Percentiles rank a stretch among this genome's conserved stretches.
Evolutionary conservation across 208 protist genomes (phyloP).

Genomic region (Leishmania lainsoni): DNA sequence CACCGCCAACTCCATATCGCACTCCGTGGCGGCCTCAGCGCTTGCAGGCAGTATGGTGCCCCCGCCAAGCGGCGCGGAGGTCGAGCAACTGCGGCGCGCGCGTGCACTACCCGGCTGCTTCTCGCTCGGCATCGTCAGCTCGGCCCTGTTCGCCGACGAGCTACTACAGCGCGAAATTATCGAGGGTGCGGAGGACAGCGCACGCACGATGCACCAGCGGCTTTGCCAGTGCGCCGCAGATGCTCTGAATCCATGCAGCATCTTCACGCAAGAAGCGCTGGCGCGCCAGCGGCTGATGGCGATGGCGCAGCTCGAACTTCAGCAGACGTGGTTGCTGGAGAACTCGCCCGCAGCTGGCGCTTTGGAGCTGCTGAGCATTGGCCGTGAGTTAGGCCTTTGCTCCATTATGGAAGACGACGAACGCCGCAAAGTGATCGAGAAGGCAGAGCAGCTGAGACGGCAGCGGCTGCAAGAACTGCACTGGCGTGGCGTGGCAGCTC

Average conservation of each 20-base stretch:
- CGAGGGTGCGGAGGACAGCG: constrained; percentile 18
- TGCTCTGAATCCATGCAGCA: constrained; percentile 8
- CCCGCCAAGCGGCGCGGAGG: constrained; percentile 16
- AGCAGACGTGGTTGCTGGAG: constrained; percentile 12
- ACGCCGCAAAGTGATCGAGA: constrained; percentile 16
- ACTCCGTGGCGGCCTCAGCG: neutral
- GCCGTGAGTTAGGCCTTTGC: constrained; percentile 30
- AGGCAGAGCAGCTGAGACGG: constrained; percentile 17
- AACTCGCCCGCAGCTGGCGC: neutral
- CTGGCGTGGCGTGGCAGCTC: constrained; percentile 22
- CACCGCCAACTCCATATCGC: neutral
- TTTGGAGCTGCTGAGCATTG: constrained; percentile 7
- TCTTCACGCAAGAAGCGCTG: constrained; percentile 18
- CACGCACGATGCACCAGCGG: constrained; percentile 23
- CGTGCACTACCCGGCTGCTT: constrained; percentile 4
- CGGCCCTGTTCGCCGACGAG: constrained; percentile 24
- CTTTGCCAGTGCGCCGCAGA: constrained; percentile 22
- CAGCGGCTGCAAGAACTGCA: constrained; percentile 26
- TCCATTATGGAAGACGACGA: constrained; percentile 19
- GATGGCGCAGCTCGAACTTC: constrained; percentile 1
- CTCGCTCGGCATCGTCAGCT: constrained; percentile 16
- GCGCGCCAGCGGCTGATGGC: constrained; percentile 23
- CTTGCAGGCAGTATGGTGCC: neutral
- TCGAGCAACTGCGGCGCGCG: constrained; percentile 19
- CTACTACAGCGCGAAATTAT: constrained; percentile 25